Evolutionary conservation across 345 rosid species (phyloP), one percentile per base, ranked within the genome.

Genomic region (Clausena lansium): DNA sequence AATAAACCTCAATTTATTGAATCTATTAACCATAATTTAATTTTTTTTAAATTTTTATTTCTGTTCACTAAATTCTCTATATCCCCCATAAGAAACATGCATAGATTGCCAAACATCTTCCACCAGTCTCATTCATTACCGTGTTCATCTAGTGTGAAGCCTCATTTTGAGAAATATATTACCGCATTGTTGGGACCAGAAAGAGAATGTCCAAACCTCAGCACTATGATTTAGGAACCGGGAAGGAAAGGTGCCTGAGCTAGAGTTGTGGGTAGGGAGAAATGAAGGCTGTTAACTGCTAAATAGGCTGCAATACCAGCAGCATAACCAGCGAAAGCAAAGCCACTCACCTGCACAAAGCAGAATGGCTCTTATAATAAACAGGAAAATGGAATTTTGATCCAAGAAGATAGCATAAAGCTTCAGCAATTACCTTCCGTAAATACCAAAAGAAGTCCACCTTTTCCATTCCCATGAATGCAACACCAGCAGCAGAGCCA

Each of bases 381-480:
- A 20, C 7, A 5, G 80, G 8, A 10, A 66, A 61, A 47, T 47
- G 54, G 13, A 32, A 30, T 47, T 54, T 54, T 4, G 9, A 39
- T 32, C 19, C 19, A 47, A 61, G 2, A 59, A 45, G 2, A 65
- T 33, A 39, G n/a, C 32, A 54, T 6, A 19, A 28, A 70, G 72
- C 65, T 32, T 65, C 74, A 10, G 67, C 68, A 72, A 60, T 32
- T 71, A 92, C 99, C 98, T 95, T 95, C 38, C 90, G 88, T 38
- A 95, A 76, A 79, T 95, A 95, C 99, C 98, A 95, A 74, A 95
- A 93, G 94, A 95, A 95, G 83, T 95, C 96, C 22, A 93, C 89
- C 85, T 93, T 92, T 80, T 95, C 99, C 98, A 93, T 95, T n/a
- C 99, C 99, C 99, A 92, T 95, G 79, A 79, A 90, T 28, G 99